Percentiles rank a stretch among this genome's conserved stretches.
phyloP scores from a whole-genome alignment of 2,329 filamentous ascomycete species.

The Apiospora saccharicola region DNA sequence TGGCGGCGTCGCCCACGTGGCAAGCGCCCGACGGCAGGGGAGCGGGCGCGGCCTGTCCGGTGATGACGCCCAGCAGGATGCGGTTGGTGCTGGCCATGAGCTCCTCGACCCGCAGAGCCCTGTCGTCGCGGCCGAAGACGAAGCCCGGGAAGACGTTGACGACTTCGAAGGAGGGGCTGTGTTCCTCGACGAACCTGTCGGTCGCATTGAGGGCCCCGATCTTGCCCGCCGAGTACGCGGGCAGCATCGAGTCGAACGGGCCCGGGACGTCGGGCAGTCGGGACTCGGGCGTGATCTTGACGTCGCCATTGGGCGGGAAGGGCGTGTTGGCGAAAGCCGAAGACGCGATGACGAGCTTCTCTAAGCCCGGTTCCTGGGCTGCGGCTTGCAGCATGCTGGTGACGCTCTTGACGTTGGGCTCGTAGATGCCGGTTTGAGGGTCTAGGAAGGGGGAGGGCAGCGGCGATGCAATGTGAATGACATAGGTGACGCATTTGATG shows the following conservation, averaged over 20 bases:
- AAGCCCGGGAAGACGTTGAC: slow-evolving; percentile 29
- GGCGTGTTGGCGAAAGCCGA: slow-evolving; percentile 37
- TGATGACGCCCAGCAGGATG: slow-evolving; percentile 13
- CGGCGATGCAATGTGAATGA: slow-evolving; percentile 45
- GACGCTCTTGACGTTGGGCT: slow-evolving; percentile 47
- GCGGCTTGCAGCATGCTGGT: slow-evolving; percentile 47
- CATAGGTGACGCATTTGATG: slow-evolving; percentile 46
- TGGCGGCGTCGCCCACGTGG: no score
- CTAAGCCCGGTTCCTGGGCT: slow-evolving; percentile 41
- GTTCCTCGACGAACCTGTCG: slow-evolving; percentile 27
- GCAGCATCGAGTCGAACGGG: slow-evolving; percentile 27
- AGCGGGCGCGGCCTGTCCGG: background rate
- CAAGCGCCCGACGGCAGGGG: background rate
- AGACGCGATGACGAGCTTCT: slow-evolving; percentile 52
- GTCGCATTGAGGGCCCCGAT: slow-evolving; percentile 28
- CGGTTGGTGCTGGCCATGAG: slow-evolving; percentile 4
- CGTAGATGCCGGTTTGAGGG: slow-evolving; percentile 28
- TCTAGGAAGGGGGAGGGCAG: slow-evolving; percentile 41
- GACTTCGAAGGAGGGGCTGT: slow-evolving; percentile 23
- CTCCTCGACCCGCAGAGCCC: background rate
- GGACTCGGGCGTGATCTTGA: slow-evolving; percentile 24
- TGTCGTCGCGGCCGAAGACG: slow-evolving; percentile 29
- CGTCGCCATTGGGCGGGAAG: slow-evolving; percentile 25
- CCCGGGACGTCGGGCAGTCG: slow-evolving; percentile 27
- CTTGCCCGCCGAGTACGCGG: slow-evolving; percentile 30